Base-by-base conservation (phyloP, 2,329 filamentous ascomycete genomes). In the Aureobasidium leucospermi region DNA sequence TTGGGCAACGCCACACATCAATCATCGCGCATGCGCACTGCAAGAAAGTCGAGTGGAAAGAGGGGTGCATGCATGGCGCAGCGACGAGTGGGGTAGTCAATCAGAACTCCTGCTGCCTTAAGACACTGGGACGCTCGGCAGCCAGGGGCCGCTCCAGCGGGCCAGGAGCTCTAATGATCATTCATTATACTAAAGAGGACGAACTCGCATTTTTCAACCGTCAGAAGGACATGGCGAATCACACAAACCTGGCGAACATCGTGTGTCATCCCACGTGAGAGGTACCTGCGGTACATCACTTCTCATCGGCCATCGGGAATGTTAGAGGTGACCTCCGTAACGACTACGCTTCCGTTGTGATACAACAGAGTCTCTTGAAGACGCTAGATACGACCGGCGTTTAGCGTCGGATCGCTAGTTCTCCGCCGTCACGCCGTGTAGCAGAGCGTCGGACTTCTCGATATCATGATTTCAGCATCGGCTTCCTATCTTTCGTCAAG, bases 1-100 rank as follows among this genome's bases (percentile, higher is more conserved):
- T 58, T 23, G 23, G n/a, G 34, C n/a, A 23, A 23, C 32, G 55
- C 43, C 55, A 15, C 29, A 41, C 28, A 36, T 45, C 19, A 41
- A 19, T 11, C 15, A 19, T 13, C 15, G 43, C 43, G 43, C 43
- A 47, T 39, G 34, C 31, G 43, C 7, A 41, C 15, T 39, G 42
- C 43, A 39, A 38, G 53, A 58, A 34, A 48, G 16, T 39, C 16
- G 53, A 36, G 36, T 31, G 23, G n/a, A 48, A 58, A 58, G 55
- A 58, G 55, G 55, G 43, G 55, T 58, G 34, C 55, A 58, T 48
- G 15, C 23, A 15, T 58, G 13, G 16, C n/a, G 39, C 39, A 42
- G 16, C 13, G 42, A 29, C 19, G 23, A 46, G 52, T 56, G 52
- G 41, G 41, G 52, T 45, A 46, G 13, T 31, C 41, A 56, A 46